These are phyloP conservation scores for Aurifilum marmelostoma DNA, from an alignment of 2,329 filamentous ascomycete species.

Conservation along the genomic window DNA sequence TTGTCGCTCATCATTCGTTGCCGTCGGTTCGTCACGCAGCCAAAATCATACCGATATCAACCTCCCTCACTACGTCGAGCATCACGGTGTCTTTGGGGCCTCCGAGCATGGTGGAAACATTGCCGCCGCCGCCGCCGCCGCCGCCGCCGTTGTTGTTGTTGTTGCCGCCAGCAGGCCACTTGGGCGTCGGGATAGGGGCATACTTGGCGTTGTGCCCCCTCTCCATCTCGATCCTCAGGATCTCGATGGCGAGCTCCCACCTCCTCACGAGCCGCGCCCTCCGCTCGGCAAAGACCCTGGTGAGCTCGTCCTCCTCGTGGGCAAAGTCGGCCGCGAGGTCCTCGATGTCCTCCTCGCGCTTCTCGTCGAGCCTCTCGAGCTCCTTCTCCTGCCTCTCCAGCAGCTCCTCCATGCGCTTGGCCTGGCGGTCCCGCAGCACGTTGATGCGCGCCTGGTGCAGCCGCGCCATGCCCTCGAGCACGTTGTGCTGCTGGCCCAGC, in stretches of 20 bases:
- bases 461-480: slow-evolving; percentile 62
- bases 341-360: slow-evolving; percentile 53
- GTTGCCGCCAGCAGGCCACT: slow-evolving; percentile 45
- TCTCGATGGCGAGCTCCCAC: slow-evolving; percentile 57
- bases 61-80: slow-evolving; percentile 20
- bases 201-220: slow-evolving; percentile 47
- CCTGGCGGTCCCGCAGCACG: slow-evolving; percentile 66
- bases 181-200: slow-evolving; percentile 42
- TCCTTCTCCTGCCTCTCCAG: slow-evolving; percentile 58
- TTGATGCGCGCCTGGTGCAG: slow-evolving; percentile 65
- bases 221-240: slow-evolving; percentile 58
- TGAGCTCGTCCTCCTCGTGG: slow-evolving; percentile 54
- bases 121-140: no score
- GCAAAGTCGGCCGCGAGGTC: slow-evolving; percentile 50
- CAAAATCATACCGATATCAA: not conserved
- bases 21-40: slow-evolving; percentile 4
- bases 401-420: slow-evolving; percentile 63
- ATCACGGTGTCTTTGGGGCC: slow-evolving; percentile 20
- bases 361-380: slow-evolving; percentile 48
- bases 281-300: slow-evolving; percentile 49
- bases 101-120: slow-evolving; percentile 22
- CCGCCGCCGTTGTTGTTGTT: no score
- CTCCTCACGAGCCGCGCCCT: slow-evolving; percentile 49
- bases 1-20: not conserved
- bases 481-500: slow-evolving; percentile 62